Evolutionary conservation across 192 early-diverging fungal species (phyloP).

Genomic region (Gaertneriomyces sp.): DNA sequence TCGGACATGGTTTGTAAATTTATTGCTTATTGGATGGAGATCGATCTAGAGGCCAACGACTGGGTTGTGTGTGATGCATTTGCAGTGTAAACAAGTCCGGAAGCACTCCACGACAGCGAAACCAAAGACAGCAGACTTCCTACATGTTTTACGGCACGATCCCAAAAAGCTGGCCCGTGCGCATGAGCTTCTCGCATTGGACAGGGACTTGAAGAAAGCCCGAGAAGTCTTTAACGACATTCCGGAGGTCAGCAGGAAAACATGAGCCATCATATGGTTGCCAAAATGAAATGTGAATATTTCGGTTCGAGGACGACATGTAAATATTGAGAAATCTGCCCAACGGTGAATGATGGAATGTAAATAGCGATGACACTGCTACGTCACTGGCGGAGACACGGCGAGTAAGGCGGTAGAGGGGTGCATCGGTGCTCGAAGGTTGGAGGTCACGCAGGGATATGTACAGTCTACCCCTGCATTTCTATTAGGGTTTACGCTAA

Average conservation of each 20-base stretch:
- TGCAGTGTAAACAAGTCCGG: constrained; percentile 47
- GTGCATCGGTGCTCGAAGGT: too few relatives aligned
- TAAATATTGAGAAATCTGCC: too few relatives aligned
- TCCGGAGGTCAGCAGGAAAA: constrained; percentile 12
- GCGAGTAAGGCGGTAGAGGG: too few relatives aligned
- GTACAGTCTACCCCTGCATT: too few relatives aligned
- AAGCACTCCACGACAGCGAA: constrained; percentile 45
- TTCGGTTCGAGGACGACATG: too few relatives aligned
- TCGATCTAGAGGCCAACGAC: too few relatives aligned
- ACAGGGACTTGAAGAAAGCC: constrained; percentile 71
- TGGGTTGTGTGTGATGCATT: not conserved
- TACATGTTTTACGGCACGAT: constrained; percentile 71
- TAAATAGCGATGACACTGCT: too few relatives aligned
- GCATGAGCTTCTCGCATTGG: constrained; percentile 75
- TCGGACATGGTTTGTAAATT: constrained; percentile 64
- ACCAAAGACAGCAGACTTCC: constrained; percentile 69
- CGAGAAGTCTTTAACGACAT: constrained; percentile 50
- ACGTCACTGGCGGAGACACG: too few relatives aligned
- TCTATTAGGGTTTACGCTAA: too few relatives aligned
- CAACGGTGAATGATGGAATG: too few relatives aligned
- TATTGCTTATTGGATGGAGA: not conserved
- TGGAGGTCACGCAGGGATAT: too few relatives aligned
- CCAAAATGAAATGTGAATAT: too few relatives aligned
- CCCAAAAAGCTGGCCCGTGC: constrained; percentile 79
- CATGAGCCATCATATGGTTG: not conserved